A percentile compares a stretch with the other conserved stretches of the same genome.
phyloP scores from a whole-genome alignment of 306 rosid species.

The Cotoneaster glaucophyllus region DNA sequence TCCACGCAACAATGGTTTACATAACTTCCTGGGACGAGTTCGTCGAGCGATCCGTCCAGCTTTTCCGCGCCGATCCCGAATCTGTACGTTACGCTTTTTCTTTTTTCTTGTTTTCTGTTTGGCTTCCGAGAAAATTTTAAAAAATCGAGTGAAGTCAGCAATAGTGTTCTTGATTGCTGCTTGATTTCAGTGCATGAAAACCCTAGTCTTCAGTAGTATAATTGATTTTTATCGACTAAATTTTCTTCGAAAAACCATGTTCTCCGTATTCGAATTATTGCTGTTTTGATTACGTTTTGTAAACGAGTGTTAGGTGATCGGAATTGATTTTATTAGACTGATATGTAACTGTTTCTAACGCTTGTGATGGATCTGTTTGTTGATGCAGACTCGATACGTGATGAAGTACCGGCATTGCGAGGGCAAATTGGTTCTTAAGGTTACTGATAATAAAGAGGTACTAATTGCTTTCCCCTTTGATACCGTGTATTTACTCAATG shows the following conservation, averaged over 20 bases:
- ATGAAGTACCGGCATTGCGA: slow-evolving; percentile 81
- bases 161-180: neutral
- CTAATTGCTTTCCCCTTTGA: neutral
- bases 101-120: neutral
- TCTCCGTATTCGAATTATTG: neutral
- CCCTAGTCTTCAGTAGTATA: neutral
- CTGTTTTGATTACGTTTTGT: neutral
- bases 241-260: neutral
- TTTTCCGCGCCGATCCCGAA: slow-evolving; percentile 81
- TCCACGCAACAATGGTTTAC: slow-evolving; percentile 46
- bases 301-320: neutral
- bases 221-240: neutral
- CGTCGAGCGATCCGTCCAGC: slow-evolving; percentile 69
- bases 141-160: neutral
- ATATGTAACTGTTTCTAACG: neutral
- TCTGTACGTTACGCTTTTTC: slow-evolving; percentile 32
- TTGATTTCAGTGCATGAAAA: neutral
- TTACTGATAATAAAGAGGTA: slow-evolving; percentile 69
- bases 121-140: slow-evolving; percentile 9
- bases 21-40: slow-evolving; percentile 72
- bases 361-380: slow-evolving; percentile 2
- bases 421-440: slow-evolving; percentile 73
- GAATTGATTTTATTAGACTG: neutral
- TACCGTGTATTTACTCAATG: neutral
- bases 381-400: slow-evolving; percentile 59